Evolutionary conservation across 2,329 filamentous ascomycete species (phyloP).

Genomic region (Escovopsis sp.): DNA sequence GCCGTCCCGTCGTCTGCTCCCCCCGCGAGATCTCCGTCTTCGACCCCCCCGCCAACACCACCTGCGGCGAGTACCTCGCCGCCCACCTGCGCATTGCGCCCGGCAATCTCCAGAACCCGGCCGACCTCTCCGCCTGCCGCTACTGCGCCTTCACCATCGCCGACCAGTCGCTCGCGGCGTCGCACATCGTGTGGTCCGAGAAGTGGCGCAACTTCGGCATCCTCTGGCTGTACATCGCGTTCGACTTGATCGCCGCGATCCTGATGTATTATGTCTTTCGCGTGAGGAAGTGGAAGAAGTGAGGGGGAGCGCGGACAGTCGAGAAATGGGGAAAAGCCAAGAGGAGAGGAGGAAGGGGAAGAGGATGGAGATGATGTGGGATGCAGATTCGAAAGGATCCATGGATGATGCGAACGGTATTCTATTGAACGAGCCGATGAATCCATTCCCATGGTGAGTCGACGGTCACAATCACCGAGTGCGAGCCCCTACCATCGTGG

Average conservation of each 20-base stretch:
- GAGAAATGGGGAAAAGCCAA: too few species aligned
- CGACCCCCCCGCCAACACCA: conserved; percentile 43
- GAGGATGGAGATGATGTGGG: too few species aligned
- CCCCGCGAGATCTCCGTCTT: conserved; percentile 46
- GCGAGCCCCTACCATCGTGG: too few species aligned
- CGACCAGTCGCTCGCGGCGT: conserved; percentile 38
- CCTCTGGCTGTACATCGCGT: conserved; percentile 49
- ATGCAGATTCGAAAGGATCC: too few species aligned
- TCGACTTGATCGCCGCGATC: conserved; percentile 46
- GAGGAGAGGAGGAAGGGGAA: too few species aligned
- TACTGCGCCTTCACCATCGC: conserved; percentile 53
- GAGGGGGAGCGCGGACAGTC: too few species aligned
- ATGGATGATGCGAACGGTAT: too few species aligned
- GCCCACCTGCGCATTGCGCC: conserved; percentile 32
- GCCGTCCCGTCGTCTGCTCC: conserved; percentile 35
- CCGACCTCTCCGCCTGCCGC: conserved; percentile 39
- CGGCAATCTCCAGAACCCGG: conserved; percentile 48
- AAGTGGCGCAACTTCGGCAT: conserved; percentile 58
- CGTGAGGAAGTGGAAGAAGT: conserved; percentile 25
- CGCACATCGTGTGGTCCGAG: conserved; percentile 33
- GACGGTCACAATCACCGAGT: too few species aligned
- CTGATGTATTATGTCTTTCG: conserved; percentile 47
- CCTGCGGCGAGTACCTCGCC: conserved; percentile 48
- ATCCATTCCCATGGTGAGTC: too few species aligned
- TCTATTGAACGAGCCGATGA: too few species aligned